Conservation (phyloP, 352 stramenopile genomes). For the Globisporangium recalcitrans region DNA sequence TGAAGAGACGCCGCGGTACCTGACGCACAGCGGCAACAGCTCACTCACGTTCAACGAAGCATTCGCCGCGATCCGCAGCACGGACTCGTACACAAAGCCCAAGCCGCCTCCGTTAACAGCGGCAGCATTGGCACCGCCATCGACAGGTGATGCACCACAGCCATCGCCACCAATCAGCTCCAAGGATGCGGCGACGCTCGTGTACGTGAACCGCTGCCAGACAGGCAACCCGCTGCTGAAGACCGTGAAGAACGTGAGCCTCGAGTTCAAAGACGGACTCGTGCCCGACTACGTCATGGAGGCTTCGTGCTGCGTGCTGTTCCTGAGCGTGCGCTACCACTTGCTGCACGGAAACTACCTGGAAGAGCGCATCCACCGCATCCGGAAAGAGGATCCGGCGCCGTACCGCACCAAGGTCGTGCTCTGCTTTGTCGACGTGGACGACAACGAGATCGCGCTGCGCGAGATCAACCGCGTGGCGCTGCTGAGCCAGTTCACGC, state of each 20-base stretch:
- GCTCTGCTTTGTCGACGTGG: constrained; percentile 93
- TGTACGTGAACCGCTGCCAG: constrained; percentile 84
- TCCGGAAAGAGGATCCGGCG: constrained; percentile 70
- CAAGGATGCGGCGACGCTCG: constrained; percentile 45
- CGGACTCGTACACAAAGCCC: constrained; percentile 44
- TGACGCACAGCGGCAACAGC: constrained; percentile 24
- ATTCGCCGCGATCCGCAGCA: constrained; percentile 53
- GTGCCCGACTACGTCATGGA: constrained; percentile 94
- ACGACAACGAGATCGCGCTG: constrained; percentile 92
- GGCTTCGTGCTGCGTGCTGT: constrained; percentile 86
- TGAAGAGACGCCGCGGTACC: constrained; percentile 25
- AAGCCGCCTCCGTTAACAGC: constrained; percentile 6
- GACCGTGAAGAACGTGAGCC: constrained; percentile 90
- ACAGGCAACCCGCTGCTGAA: constrained; percentile 92
- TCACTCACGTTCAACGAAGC: constrained; percentile 46
- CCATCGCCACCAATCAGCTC: constrained; percentile 9
- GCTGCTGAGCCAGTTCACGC: constrained; percentile 88
- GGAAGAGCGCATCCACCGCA: constrained; percentile 85
- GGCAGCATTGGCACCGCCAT: too few species aligned
- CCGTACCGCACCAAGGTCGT: constrained; percentile 89
- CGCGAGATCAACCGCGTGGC: constrained; percentile 91
- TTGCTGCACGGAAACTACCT: constrained; percentile 89
- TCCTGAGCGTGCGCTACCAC: constrained; percentile 88
- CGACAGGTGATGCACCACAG: constrained; percentile 9
- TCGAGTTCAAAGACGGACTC: constrained; percentile 88